Evolutionary conservation across 371 early-diverging fungal species (phyloP), one percentile per base, ranked within the genome.

Genomic region (Syncephalastrum sp.): DNA sequence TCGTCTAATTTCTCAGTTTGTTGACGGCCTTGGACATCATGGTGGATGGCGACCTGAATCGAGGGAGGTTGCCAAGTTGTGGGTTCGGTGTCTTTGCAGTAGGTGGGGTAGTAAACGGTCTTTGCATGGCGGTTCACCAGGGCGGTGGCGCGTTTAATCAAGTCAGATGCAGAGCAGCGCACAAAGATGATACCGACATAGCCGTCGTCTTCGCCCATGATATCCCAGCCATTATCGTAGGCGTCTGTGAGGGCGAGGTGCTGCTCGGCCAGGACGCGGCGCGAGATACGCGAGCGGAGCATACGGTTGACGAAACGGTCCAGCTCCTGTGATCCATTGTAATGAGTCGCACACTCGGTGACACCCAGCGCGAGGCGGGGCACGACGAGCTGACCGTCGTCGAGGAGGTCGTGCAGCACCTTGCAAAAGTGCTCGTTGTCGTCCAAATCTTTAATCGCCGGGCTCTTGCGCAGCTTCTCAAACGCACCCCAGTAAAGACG

Each of bases 211-310:
- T 67, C 68, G 12, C 65, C 60, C 33, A 62, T 56, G 16, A 58
- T 53, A 56, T 76, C 77, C 68, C 68, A 77, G 14, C 65, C 56
- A 53, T 74, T 50, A 8, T 75, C 70, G 61, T 68, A 90, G 50
- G 87, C 83, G 54, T 82, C 73, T 14, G 89, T 88, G 51, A 96
- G 77, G 8, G 90, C 83, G 46, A 95, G 75, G 66, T 96, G 98
- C 70, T 97, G 96, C 64, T 97, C 95, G 0, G 92, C 94, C 49
- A 97, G 73, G 10, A 94, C 91, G 43, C 98, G 82, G 41, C 98
- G 68, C 8, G 96, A 93, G 46, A 97, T 93, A n/a, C 97, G 83
- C 25, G 91, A 89, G 47, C 91, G 74, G 8, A 98, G 77, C 85
- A 92, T 91, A 53, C 89, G 88, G 71, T 87, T 88, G 82, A 96